Percentiles rank a stretch among this genome's conserved stretches.
Evolutionary conservation across 2,329 filamentous ascomycete genomes (phyloP).

Genomic region (Penicillium brevicompactum): DNA sequence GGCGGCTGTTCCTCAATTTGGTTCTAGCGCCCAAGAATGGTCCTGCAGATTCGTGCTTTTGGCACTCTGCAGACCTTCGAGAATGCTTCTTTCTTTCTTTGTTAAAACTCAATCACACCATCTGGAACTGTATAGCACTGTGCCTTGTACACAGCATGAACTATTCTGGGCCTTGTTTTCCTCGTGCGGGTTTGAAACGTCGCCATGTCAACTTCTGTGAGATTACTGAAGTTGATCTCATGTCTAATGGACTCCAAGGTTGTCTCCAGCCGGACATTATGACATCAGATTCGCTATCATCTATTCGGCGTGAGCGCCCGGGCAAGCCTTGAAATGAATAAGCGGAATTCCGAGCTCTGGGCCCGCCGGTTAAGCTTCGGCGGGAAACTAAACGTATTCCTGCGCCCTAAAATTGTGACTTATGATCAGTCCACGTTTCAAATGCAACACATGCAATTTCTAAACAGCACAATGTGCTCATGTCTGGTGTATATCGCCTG

Average conservation of each 20-base stretch:
- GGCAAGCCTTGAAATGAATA: not conserved
- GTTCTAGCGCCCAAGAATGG: not conserved
- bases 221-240: no score
- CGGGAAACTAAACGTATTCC: not conserved
- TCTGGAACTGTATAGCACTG: no score
- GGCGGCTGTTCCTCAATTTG: not conserved
- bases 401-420: not conserved
- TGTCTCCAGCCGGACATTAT: no score
- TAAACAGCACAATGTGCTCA: not conserved
- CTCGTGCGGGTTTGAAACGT: no score
- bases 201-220: no score
- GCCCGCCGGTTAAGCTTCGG: not conserved
- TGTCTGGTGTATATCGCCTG: not conserved
- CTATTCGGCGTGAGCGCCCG: not conserved
- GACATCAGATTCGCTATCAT: no score
- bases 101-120: no score
- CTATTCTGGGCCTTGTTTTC: no score
- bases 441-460: not conserved
- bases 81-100: not conserved
- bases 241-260: no score
- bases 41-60: not conserved
- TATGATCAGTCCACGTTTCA: not conserved
- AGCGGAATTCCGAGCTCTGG: not conserved
- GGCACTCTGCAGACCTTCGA: not conserved
- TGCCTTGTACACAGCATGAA: no score